Evolutionary conservation across 805 yeast species (phyloP), one percentile per base, ranked within the genome.

Genomic region (Lipomyces yamanashiensis): DNA sequence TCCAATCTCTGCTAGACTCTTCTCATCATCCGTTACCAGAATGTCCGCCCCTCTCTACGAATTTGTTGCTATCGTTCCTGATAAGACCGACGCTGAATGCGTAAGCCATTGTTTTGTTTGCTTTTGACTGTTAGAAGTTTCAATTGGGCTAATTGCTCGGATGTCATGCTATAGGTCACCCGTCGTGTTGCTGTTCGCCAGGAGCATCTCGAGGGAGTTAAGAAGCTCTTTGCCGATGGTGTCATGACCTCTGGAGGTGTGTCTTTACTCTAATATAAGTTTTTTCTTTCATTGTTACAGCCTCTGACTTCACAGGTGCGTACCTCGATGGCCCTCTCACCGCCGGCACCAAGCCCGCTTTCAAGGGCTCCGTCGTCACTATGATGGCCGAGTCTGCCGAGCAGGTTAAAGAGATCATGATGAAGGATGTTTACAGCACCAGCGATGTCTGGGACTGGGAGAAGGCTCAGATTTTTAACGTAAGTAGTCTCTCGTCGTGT

Each of bases 371-470:
- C 48, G 79, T 85, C 28, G 80, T 84, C 71, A 88, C 85, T 64
- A 69, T 89, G 55, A 78, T 80, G 63, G 93, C 93, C 41, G 85
- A 85, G 58, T 78, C 85, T 54, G 84, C 80, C 71, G 87, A 87
- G 66, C 88, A 88, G 67, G 86, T 87, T 10, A 66, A 87, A 51
- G 89, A 85, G 48, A 77, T 87, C 61, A 80, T 90, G 74, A 83
- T 85, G 71, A 71, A 77, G 54, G 96, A 90, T 73, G 74, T 85
- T 41, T 90, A 86, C 74, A 82, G 83, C 69, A 80, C 79, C 69
- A 79, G 80, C 41, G 92, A 91, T 1, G 82, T 90, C 64, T 90
- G 96, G 96, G 96, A 90, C 73, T 73, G 88, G 64, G 84, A 84
- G 44, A 81, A 80, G 59, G 87, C 83, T 19, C 71, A 86, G 67